phyloP scores from a whole-genome alignment of 2,329 filamentous ascomycete genomes.

The Trichoderma sp. region DNA sequence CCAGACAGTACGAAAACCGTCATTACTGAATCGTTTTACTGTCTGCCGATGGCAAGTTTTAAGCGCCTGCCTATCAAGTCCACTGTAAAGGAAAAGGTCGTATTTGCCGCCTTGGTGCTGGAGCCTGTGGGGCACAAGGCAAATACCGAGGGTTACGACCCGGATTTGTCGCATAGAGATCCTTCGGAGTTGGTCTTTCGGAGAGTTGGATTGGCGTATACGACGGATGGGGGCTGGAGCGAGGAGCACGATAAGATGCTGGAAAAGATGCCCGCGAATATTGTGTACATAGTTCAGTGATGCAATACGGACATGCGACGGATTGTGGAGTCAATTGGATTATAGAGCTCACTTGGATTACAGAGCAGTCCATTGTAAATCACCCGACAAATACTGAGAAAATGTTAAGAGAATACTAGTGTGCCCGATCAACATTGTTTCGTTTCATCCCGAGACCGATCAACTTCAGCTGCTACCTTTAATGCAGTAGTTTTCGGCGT shows the following conservation, averaged over 20 bases:
- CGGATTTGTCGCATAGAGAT: conserved; percentile 1
- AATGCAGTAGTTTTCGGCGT: not conserved
- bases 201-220: conserved; percentile 15
- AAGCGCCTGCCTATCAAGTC: conserved; percentile 13
- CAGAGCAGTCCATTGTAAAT: not conserved
- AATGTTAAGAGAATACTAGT: not conserved
- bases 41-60: conserved; percentile 7
- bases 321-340: not conserved
- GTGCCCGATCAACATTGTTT: not conserved
- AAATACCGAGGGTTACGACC: not conserved
- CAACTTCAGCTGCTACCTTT: not conserved
- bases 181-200: conserved; percentile 4
- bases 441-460: not conserved
- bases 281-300: not conserved
- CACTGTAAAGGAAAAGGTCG: not conserved
- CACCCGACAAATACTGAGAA: rapidly evolving
- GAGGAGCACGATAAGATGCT: not conserved
- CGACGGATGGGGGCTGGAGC: conserved; percentile 3
- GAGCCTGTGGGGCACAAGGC: conserved; percentile 18
- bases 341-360: not conserved
- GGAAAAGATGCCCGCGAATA: not conserved
- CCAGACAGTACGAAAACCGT: not conserved
- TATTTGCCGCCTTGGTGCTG: conserved; percentile 5
- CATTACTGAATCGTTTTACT: not conserved
- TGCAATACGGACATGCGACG: not conserved